Evolutionary conservation across 805 yeast species (phyloP).

Genomic region (Cyberlindnera mycetangii): DNA sequence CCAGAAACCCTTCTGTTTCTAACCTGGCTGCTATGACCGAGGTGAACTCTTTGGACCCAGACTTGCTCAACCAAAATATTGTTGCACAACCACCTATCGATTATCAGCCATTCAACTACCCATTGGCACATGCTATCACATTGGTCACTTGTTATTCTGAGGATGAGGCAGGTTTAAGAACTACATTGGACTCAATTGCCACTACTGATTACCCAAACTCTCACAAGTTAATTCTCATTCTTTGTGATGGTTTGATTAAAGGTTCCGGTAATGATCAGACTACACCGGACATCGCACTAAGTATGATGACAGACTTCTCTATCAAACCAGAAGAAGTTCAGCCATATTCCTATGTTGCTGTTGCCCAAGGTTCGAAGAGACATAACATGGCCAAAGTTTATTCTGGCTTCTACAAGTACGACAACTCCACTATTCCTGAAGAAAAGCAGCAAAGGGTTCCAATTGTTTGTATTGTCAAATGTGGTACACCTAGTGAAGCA

Average conservation of each 20-base stretch:
- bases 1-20: slow-evolving; percentile 26
- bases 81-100: slow-evolving; percentile 90
- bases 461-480: slow-evolving; percentile 71
- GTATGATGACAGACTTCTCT: slow-evolving; percentile 80
- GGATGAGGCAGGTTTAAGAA: slow-evolving; percentile 79
- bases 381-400: slow-evolving; percentile 98
- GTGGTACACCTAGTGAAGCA: slow-evolving; percentile 83
- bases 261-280: slow-evolving; percentile 88
- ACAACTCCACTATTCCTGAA: slow-evolving; percentile 66
- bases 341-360: slow-evolving; percentile 89
- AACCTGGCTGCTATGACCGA: slow-evolving; percentile 24
- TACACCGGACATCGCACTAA: slow-evolving; percentile 87
- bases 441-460: slow-evolving; percentile 89
- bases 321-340: slow-evolving; percentile 71
- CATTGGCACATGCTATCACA: slow-evolving; percentile 71
- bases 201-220: slow-evolving; percentile 95
- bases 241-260: slow-evolving; percentile 93
- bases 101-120: slow-evolving; percentile 82
- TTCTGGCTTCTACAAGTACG: slow-evolving; percentile 89
- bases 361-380: slow-evolving; percentile 89
- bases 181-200: slow-evolving; percentile 89
- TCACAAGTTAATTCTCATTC: slow-evolving; percentile 78
- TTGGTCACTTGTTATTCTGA: slow-evolving; percentile 95
- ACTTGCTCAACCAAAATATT: slow-evolving; percentile 67
- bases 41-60: slow-evolving; percentile 51